These are phyloP conservation scores for Russula olivacea DNA, from an alignment of 768 basidiomycete species.

Conservation along the genomic window DNA sequence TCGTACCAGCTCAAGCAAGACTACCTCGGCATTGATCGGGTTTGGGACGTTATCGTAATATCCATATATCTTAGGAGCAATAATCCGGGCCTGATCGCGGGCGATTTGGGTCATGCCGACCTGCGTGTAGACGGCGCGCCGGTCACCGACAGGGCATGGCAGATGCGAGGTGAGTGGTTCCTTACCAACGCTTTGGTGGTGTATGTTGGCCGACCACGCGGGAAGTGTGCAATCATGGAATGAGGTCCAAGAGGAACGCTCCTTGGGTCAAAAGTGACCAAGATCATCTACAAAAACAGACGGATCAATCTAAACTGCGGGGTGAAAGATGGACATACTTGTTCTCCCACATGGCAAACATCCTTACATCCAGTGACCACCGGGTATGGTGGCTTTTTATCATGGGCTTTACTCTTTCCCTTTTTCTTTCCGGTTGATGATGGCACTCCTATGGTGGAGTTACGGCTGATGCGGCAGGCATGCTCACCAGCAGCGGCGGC, in stretches of 20 bases:
- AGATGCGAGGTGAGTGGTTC: not conserved
- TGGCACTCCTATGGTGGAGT: conserved; percentile 2
- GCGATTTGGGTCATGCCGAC: conserved; percentile 32
- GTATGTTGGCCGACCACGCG: conserved; percentile 28
- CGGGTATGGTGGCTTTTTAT: conserved; percentile 22
- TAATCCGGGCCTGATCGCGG: conserved; percentile 23
- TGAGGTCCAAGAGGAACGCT: conserved; percentile 31
- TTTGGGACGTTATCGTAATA: conserved; percentile 30
- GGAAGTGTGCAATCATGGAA: conserved; percentile 32
- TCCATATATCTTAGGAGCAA: conserved; percentile 31
- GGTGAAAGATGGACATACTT: conserved; percentile 24
- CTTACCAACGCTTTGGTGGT: conserved; percentile 32
- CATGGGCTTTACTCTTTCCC: conserved; percentile 18
- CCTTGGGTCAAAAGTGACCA: conserved; percentile 29
- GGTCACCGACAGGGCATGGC: not conserved
- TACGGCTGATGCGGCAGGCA: conserved; percentile 21
- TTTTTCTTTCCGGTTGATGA: conserved; percentile 10
- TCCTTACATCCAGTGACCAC: conserved; percentile 27
- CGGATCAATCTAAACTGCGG: not conserved
- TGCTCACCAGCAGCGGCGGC: conserved; percentile 28
- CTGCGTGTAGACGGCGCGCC: conserved; percentile 18
- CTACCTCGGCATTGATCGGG: conserved; percentile 32
- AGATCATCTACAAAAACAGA: conserved; percentile 28
- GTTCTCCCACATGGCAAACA: conserved; percentile 30
- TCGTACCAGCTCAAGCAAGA: conserved; percentile 32